Base-by-base conservation (phyloP, 2,329 filamentous ascomycete species). In the Harringtonia lauricola region DNA sequence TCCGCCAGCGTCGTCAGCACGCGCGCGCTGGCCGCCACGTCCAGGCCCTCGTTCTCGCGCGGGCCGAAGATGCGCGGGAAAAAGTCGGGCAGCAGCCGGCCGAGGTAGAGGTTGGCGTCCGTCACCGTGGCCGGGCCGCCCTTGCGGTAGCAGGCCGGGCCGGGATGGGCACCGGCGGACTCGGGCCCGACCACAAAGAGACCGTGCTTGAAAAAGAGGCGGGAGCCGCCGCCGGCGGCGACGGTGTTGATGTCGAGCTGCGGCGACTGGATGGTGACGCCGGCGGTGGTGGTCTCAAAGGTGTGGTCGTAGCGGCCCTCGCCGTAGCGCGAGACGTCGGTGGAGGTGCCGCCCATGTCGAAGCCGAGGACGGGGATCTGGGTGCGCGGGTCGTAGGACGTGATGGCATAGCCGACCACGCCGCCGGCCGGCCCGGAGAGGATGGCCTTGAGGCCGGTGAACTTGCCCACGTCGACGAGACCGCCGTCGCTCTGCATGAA, bases 211-310 rank as follows among this genome's bases (percentile, higher is more conserved):
- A 86, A 95, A 62, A 94, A 92, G 4, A 95, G 69, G 26, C 82
- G 72, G 1, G 84, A 90, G 8, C 87, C 87, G 49, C 89, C 89
- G 38, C 89, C 89, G 3, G 89, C 89, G 7, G 89, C 89, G 1
- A 95, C 89, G 0, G 89, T 95, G 61, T 95, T 95, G 64, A 95
- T 95, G 56, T 95, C 88, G 0, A 95, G 72, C 56, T 95, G 88
- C 0, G 89, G 89, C 1, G 85, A 89, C 55, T 95, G 88, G 24
- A 95, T 92, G 1, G 88, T 90, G 1, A 95, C 86, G n/a, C 89
- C 89, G 0, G 89, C 89, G 1, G 48, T 51, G 14, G 86, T 94
- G 0, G 88, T 94, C 62, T 94, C 89, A 52, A 95, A 95, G 1
- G 94, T 87, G 55, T 95, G 89, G 54, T 95, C 89, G 55, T 94